Evolutionary conservation across 108 stramenopile genomes (phyloP).

Genomic region (Nannochloropsis salina): DNA sequence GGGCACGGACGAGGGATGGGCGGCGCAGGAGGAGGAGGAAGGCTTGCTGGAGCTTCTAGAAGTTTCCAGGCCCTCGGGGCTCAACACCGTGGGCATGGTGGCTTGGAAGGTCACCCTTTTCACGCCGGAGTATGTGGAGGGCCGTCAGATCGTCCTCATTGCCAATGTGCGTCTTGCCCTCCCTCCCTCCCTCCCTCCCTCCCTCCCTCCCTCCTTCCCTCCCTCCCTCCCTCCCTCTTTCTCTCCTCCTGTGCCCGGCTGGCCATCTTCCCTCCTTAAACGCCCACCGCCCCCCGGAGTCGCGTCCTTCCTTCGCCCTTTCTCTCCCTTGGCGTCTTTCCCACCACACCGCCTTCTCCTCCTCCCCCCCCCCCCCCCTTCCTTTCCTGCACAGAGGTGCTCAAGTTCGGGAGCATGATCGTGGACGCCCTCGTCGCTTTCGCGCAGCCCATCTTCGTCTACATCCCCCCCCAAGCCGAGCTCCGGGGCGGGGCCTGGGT

Average conservation of each 20-base stretch:
- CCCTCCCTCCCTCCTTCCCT: slow-evolving; percentile 9
- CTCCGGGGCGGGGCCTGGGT: slow-evolving; percentile 99
- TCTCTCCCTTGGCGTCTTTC: no score
- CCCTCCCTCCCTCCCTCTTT: no score
- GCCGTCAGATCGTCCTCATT: slow-evolving; percentile 92
- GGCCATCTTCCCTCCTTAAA: no score
- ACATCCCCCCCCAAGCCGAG: slow-evolving; percentile 96
- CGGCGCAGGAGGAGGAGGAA: slow-evolving; percentile 22
- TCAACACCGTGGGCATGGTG: slow-evolving; percentile 98
- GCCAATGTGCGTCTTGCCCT: slow-evolving; percentile 62
- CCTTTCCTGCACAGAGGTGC: slow-evolving; percentile 59
- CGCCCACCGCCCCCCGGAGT: no score
- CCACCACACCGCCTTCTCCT: no score
- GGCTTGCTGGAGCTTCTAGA: slow-evolving; percentile 18
- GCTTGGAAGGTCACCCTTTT: slow-evolving; percentile 91
- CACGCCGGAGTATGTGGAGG: slow-evolving; percentile 91
- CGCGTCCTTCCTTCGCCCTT: no score
- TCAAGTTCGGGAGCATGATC: slow-evolving; percentile 96
- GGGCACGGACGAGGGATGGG: slow-evolving; percentile 23
- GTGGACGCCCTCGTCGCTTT: slow-evolving; percentile 96
- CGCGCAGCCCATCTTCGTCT: slow-evolving; percentile 96
- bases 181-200: slow-evolving; percentile 10
- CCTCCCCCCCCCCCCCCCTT: neutral
- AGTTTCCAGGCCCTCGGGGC: slow-evolving; percentile 70
- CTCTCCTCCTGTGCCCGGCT: no score